Evolutionary conservation across 2,329 filamentous ascomycete genomes (phyloP), one percentile per base, ranked within the genome.

Genomic region (Magnaporthiopsis incrustans): DNA sequence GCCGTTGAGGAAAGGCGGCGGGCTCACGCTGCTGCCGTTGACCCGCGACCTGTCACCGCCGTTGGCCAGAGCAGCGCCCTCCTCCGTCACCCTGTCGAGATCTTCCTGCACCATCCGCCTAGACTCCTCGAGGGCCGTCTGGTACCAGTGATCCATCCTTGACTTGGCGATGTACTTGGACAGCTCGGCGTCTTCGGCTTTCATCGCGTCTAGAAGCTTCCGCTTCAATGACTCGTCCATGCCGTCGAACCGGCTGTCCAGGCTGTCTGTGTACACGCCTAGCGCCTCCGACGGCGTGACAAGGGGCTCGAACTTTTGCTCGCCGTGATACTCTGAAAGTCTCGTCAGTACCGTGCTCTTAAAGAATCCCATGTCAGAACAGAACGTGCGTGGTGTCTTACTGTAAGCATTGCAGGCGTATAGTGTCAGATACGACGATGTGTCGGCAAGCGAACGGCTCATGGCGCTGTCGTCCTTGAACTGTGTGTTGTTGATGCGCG

Each of bases 401-500:
- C 61, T 57, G 61, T 57, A 57, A 5, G 50, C 50, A 53, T 57
- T 27, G n/a, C 61, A 62, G 61, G 85, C 81, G 66, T 81, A 82
- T 63, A 92, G 78, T 60, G 91, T 89, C 68, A 79, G 80, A 72
- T 87, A 93, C 6, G 92, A 79, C 33, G 87, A 81, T 4, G 92
- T 96, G 64, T 82, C 77, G 38, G 79, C 78, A 32, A 96, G 76
- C 25, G 84, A 79, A 33, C 83, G 80, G 63, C 87, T 79, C 33
- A 92, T 84, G 67, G 90, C 83, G 3, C 79, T 77, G 70, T 96
- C 92, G 64, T 86, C 85, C 72, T 90, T 89, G 65, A 89, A 81
- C 60, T 88, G 85, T 0, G 90, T 94, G 68, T 91, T 86, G 71
- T 95, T 94, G 72, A 96, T 84, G 65, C 79, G 81, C 32, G 83